phyloP scores from a whole-genome alignment of 495 filamentous ascomycete genomes.

The Aspergillus homomorphus region DNA sequence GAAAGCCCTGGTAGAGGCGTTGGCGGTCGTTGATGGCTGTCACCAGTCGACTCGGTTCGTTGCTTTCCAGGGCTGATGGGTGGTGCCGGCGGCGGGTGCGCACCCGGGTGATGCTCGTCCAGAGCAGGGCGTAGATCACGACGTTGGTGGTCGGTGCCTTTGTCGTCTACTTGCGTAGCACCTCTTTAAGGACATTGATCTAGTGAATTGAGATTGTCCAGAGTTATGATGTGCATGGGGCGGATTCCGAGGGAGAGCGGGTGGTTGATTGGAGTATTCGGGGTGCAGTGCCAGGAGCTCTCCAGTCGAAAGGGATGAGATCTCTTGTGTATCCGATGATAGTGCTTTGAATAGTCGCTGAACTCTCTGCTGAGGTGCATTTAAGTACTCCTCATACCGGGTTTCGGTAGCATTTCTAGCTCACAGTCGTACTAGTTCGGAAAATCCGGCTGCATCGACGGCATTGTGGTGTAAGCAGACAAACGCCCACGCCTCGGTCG shows the following conservation, averaged over 20 bases:
- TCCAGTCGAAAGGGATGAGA: neutral
- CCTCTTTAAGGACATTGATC: constrained; percentile 4
- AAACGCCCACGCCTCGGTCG: constrained; percentile 8
- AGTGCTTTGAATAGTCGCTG: constrained; percentile 4
- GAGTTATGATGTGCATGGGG: constrained; percentile 11
- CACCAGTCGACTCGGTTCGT: neutral
- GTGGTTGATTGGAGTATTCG: constrained; percentile 10
- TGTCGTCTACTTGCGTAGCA: constrained; percentile 29
- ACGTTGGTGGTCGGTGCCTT: constrained; percentile 12
- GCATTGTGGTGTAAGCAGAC: constrained; percentile 12
- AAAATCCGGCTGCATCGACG: constrained; percentile 11
- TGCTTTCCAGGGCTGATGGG: neutral
- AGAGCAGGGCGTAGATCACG: constrained; percentile 12
- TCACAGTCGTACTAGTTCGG: constrained; percentile 5
- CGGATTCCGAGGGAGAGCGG: neutral
- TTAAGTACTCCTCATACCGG: no score
- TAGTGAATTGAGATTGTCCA: constrained; percentile 6
- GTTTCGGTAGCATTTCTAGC: constrained; percentile 2
- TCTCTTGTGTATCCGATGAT: neutral
- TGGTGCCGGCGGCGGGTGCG: neutral
- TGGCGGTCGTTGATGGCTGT: constrained; percentile 14
- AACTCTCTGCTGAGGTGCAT: constrained; percentile 2
- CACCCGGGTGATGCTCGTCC: constrained; percentile 16
- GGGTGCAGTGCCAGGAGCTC: constrained; percentile 7
- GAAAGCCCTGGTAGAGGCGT: no score